Conservation (phyloP, 164 flowering plant genomes). For the Dillenia suffruticosa region DNA sequence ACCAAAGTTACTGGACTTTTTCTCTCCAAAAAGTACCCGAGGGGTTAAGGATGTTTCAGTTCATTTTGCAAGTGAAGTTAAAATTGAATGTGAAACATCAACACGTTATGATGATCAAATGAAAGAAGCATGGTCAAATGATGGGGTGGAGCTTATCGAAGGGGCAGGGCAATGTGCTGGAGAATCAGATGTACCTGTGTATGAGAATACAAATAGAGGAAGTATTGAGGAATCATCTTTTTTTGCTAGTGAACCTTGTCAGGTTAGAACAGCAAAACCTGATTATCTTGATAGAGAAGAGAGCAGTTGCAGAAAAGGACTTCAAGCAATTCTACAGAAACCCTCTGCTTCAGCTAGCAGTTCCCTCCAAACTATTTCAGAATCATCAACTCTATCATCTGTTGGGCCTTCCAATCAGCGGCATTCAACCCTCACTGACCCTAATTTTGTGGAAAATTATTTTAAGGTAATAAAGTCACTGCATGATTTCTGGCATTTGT, state of each 20-base stretch:
- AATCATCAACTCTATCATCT: constrained; percentile 22
- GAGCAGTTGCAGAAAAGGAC: constrained; percentile 10
- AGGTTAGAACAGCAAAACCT: constrained; percentile 9
- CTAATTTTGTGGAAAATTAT: constrained; percentile 92
- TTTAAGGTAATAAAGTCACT: constrained; percentile 64
- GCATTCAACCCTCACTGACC: constrained; percentile 73
- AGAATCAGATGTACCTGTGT: constrained; percentile 12
- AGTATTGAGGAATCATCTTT: constrained; percentile 18
- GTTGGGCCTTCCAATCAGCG: constrained; percentile 20
- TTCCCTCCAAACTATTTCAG: constrained; percentile 18
- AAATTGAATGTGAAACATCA: constrained; percentile 28
- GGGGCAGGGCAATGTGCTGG: constrained; percentile 8
- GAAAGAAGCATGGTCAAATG: constrained; percentile 15
- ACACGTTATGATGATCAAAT: constrained; percentile 9
- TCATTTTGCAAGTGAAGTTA: constrained; percentile 11
- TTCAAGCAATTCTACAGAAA: constrained; percentile 18
- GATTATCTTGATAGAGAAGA: constrained; percentile 17
- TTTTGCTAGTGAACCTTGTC: constrained; percentile 15
- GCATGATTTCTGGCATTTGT: too few relatives aligned
- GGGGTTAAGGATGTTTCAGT: constrained; percentile 20
- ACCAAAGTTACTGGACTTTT: constrained; percentile 77
- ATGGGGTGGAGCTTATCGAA: constrained; percentile 19
- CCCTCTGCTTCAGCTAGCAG: constrained; percentile 32
- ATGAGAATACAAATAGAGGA: constrained; percentile 9
- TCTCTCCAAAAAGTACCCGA: constrained; percentile 31